These are phyloP conservation scores for Fusarium albidum DNA, from an alignment of 2,329 filamentous ascomycete species.

Conservation along the genomic window DNA sequence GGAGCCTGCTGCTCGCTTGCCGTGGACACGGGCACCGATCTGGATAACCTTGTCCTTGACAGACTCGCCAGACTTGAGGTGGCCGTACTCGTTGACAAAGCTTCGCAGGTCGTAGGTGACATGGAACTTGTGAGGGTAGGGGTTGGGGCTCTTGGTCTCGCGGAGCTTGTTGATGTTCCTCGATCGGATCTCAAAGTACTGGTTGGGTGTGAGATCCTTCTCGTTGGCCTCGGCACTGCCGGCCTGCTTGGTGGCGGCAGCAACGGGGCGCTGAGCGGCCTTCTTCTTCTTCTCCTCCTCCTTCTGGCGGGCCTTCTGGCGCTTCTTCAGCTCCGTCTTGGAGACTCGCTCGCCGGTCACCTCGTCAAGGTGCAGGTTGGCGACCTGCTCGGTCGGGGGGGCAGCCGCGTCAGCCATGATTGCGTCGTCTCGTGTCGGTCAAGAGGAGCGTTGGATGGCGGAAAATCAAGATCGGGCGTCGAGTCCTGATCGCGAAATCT, in stretches of 20 bases:
- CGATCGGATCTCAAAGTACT: constrained; percentile 96
- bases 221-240: constrained; percentile 68
- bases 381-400: constrained; percentile 59
- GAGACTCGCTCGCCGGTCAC: constrained; percentile 89
- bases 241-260: constrained; percentile 60
- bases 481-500: constrained; percentile 23
- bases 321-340: constrained; percentile 92
- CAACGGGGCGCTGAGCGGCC: constrained; percentile 78
- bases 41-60: constrained; percentile 78
- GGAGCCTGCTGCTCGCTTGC: constrained; percentile 80
- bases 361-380: constrained; percentile 86
- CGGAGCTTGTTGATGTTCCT: constrained; percentile 68
- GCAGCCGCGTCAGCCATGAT: constrained; percentile 46
- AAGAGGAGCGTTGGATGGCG: constrained; percentile 1
- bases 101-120: constrained; percentile 83
- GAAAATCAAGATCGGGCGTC: constrained; percentile 23
- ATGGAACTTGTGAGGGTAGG: constrained; percentile 90
- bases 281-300: constrained; percentile 91
- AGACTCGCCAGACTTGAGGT: constrained; percentile 88
- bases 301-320: constrained; percentile 87
- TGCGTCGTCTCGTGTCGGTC: constrained; percentile 34
- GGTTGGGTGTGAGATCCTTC: constrained; percentile 65
- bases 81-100: constrained; percentile 79
- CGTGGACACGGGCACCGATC: constrained; percentile 88
- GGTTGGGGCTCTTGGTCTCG: constrained; percentile 49